Conservation (phyloP, 768 basidiomycete genomes). For the Collybia sordida region DNA sequence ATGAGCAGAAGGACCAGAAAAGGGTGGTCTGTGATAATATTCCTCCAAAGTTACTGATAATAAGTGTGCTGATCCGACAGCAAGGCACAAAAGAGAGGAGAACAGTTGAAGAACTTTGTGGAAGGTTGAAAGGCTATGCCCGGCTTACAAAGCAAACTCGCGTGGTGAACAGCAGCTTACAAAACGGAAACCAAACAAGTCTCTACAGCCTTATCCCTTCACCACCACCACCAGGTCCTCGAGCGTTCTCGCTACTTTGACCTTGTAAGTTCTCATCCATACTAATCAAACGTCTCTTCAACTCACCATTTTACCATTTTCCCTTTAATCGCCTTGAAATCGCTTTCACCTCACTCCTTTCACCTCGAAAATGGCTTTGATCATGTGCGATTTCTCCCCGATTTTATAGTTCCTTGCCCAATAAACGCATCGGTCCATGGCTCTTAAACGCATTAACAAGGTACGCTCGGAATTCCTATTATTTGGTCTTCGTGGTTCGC, state of each 20-base stretch:
- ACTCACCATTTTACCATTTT: constrained; percentile 16
- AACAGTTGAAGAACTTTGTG: constrained; percentile 10
- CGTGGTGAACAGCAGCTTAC: constrained; percentile 33
- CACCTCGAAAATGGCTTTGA: constrained; percentile 29
- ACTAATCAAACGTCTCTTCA: neutral
- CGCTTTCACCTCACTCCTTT: constrained; percentile 22
- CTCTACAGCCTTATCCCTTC: constrained; percentile 44
- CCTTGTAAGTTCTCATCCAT: constrained; percentile 30
- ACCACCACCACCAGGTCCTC: constrained; percentile 50
- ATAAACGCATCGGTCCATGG: constrained; percentile 56
- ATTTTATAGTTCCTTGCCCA: constrained; percentile 28
- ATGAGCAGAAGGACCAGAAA: no score
- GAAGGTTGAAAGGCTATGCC: constrained; percentile 16
- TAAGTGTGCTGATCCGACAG: constrained; percentile 10
- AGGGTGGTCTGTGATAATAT: no score
- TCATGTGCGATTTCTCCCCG: constrained; percentile 42
- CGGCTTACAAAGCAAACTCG: constrained; percentile 37
- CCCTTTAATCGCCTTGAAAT: constrained; percentile 31
- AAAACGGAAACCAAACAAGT: constrained; percentile 47
- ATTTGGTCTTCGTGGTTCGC: constrained; percentile 5
- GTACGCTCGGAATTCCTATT: constrained; percentile 33
- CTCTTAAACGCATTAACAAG: constrained; percentile 99
- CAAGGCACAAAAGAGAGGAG: constrained; percentile 6
- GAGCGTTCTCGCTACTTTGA: constrained; percentile 23
- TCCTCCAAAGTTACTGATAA: no score